Evolutionary conservation across 345 rosid species (phyloP).

Genomic region (Toxicodendron radicans): DNA sequence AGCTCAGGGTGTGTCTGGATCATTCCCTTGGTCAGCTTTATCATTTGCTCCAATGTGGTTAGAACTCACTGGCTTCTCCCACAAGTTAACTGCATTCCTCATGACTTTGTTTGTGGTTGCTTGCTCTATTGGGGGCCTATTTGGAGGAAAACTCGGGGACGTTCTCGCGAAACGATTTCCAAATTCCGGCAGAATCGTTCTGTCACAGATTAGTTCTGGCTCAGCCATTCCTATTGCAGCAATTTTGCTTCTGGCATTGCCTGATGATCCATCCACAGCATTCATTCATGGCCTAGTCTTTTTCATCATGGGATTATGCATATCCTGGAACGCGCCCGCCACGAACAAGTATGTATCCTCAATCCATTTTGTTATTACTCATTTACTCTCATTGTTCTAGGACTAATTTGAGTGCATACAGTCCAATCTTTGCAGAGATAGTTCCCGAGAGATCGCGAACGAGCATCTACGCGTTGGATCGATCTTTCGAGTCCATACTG

Average conservation of each 20-base stretch:
- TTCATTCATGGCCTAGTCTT: conserved; percentile 53
- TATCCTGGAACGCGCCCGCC: conserved; percentile 64
- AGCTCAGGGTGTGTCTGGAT: conserved; percentile 67
- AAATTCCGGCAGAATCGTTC: conserved; percentile 52
- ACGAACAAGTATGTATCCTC: conserved; percentile 49
- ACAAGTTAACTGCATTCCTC: conserved; percentile 49
- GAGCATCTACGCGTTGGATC: conserved; percentile 73
- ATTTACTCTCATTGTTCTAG: background rate
- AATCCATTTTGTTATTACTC: background rate
- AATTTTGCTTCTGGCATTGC: conserved; percentile 51
- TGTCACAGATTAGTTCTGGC: conserved; percentile 60
- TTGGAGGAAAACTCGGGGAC: conserved; percentile 70
- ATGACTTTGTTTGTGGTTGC: conserved; percentile 41
- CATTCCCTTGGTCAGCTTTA: conserved; percentile 66
- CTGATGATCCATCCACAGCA: conserved; percentile 57
- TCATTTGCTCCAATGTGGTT: conserved; percentile 68
- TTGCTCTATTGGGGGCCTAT: conserved; percentile 43
- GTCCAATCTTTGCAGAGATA: conserved; percentile 92
- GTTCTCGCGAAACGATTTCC: conserved; percentile 45
- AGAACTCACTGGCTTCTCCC: conserved; percentile 68
- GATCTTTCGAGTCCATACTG: conserved; percentile 70
- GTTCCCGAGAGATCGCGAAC: conserved; percentile 85
- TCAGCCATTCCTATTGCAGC: conserved; percentile 68
- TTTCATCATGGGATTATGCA: conserved; percentile 53
- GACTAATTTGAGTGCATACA: conserved; percentile 22